phyloP scores from a whole-genome alignment of 1,284 basidiomycete species.

The Moesziomyces sp. region DNA sequence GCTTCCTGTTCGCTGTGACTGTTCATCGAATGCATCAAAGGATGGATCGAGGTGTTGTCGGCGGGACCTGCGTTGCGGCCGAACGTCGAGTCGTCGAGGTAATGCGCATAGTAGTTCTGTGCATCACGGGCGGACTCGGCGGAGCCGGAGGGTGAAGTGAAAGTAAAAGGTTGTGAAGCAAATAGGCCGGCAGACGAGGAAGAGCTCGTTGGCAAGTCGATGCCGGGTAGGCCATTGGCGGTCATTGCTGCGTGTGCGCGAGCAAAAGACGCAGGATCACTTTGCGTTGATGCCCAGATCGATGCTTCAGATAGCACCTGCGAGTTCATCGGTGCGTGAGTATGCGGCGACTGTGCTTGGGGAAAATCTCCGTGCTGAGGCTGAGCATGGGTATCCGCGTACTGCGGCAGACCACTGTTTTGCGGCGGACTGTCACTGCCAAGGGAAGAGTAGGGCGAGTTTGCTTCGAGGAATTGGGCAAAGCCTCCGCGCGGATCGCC shows the following conservation, averaged over 20 bases:
- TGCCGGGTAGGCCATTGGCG: conserved; percentile 11
- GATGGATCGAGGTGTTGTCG: conserved; percentile 10
- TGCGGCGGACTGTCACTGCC: not conserved
- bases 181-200: conserved; percentile 8
- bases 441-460: not conserved
- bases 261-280: not conserved
- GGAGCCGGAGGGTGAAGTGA: conserved; percentile 10
- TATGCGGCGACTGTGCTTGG: not conserved
- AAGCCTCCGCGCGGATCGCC: conserved; percentile 7
- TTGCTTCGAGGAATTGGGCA: not conserved
- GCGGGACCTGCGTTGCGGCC: conserved; percentile 4
- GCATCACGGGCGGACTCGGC: conserved; percentile 10
- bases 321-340: not conserved
- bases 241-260: not conserved
- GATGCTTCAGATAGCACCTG: not conserved
- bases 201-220: conserved; percentile 1
- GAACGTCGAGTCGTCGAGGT: conserved; percentile 13
- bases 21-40: conserved; percentile 9
- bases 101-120: conserved; percentile 30
- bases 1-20: conserved; percentile 3
- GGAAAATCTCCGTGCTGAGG: not conserved
- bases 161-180: conserved; percentile 12
- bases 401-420: not conserved
- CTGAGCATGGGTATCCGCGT: not conserved
- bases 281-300: not conserved